A percentile compares a stretch with the other conserved stretches of the same genome.
Evolutionary conservation across 805 yeast species (phyloP).

Genomic region (Candida maltosa): DNA sequence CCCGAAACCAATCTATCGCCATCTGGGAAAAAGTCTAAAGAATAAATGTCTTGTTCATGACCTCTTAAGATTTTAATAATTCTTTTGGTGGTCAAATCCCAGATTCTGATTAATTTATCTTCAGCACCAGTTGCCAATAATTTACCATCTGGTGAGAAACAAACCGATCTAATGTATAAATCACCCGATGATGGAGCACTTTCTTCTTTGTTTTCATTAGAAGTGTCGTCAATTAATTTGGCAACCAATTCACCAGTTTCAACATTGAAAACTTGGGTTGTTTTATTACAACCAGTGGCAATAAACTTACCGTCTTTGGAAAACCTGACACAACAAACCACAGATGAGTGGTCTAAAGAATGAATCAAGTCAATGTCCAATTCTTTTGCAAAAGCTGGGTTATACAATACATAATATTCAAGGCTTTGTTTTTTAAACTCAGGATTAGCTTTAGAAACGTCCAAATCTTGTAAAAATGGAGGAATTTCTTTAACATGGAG

Average conservation of each 20-base stretch:
- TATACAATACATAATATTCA: slow-evolving; percentile 86
- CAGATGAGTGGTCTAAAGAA: slow-evolving; percentile 88
- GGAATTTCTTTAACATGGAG: slow-evolving; percentile 73
- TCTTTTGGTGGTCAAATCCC: slow-evolving; percentile 87
- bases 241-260: slow-evolving; percentile 88
- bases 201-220: slow-evolving; percentile 39
- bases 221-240: slow-evolving; percentile 74
- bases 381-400: slow-evolving; percentile 66
- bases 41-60: slow-evolving; percentile 96
- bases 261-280: slow-evolving; percentile 91
- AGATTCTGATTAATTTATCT: slow-evolving; percentile 85
- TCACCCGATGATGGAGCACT: slow-evolving; percentile 61
- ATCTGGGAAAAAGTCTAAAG: slow-evolving; percentile 90
- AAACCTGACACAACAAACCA: slow-evolving; percentile 95
- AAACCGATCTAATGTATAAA: slow-evolving; percentile 89
- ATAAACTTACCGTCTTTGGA: slow-evolving; percentile 85
- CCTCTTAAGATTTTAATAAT: slow-evolving; percentile 86
- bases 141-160: slow-evolving; percentile 91
- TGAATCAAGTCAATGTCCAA: slow-evolving; percentile 87
- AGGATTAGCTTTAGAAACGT: slow-evolving; percentile 70
- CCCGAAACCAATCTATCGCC: slow-evolving; percentile 94
- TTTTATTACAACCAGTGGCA: slow-evolving; percentile 96
- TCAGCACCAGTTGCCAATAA: slow-evolving; percentile 93
- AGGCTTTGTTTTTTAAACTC: slow-evolving; percentile 76
- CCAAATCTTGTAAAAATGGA: slow-evolving; percentile 76